A percentile compares a stretch with the other conserved stretches of the same genome.
Conservation (phyloP, 495 filamentous ascomycete genomes). For the Sphaerosporella brunnea region DNA sequence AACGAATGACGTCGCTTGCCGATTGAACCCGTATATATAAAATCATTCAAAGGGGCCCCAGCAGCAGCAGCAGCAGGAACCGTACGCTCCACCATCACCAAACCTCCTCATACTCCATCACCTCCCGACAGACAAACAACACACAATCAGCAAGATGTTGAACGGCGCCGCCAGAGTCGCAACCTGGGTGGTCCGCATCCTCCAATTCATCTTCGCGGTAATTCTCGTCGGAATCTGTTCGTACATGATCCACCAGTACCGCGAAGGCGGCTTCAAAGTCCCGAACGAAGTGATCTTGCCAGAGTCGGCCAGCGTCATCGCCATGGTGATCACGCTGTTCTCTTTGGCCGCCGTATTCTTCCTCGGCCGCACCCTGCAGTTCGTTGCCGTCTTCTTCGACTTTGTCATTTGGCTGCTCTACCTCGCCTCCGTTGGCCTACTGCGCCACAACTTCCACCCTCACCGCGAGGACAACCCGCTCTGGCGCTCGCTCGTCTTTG, state of each 20-base stretch:
- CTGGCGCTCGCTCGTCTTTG: background rate
- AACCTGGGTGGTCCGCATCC: slow-evolving; percentile 20
- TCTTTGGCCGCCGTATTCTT: slow-evolving; percentile 23
- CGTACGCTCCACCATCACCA: too few relatives aligned
- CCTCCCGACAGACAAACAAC: too few relatives aligned
- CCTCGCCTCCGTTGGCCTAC: slow-evolving; percentile 15
- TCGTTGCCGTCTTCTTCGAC: slow-evolving; percentile 21
- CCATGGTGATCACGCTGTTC: slow-evolving; percentile 15
- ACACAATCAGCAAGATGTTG: slow-evolving; percentile 9
- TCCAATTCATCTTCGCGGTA: slow-evolving; percentile 22
- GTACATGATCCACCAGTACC: slow-evolving; percentile 23
- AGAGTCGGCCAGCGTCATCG: slow-evolving; percentile 20
- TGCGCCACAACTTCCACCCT: slow-evolving; percentile 19
- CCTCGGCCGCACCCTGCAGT: slow-evolving; percentile 10
- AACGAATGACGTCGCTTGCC: too few relatives aligned
- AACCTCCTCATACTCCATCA: too few relatives aligned
- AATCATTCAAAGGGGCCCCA: too few relatives aligned
- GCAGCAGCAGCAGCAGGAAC: too few relatives aligned
- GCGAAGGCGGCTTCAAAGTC: background rate
- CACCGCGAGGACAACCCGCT: slow-evolving; percentile 8
- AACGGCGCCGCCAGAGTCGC: slow-evolving; percentile 8
- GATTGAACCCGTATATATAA: too few relatives aligned
- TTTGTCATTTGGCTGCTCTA: slow-evolving; percentile 23
- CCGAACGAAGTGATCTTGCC: slow-evolving; percentile 18
- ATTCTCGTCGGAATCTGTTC: slow-evolving; percentile 21